Evolutionary conservation across 305 asterid genomes (phyloP).

Genomic region (Striga hermonthica): DNA sequence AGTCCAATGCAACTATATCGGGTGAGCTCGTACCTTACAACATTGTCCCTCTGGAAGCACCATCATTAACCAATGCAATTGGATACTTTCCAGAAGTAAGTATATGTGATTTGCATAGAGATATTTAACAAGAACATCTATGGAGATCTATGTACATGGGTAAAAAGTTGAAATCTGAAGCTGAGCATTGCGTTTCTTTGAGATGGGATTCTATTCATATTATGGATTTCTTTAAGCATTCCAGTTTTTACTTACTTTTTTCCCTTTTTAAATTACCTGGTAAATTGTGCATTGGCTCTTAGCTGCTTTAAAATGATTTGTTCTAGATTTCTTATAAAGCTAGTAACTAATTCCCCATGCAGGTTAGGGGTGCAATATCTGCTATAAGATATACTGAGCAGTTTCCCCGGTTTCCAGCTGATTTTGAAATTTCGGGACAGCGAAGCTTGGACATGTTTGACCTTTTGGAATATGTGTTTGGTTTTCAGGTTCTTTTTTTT

Average conservation of each 20-base stretch:
- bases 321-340: conserved; percentile 26
- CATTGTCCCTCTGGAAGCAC: conserved; percentile 89
- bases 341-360: conserved; percentile 33
- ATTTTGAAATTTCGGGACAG: conserved; percentile 63
- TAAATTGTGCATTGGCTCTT: conserved; percentile 22
- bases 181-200: conserved; percentile 14
- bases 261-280: not conserved
- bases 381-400: conserved; percentile 74
- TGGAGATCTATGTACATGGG: conserved; percentile 16
- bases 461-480: conserved; percentile 84
- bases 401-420: conserved; percentile 77
- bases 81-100: conserved; percentile 96
- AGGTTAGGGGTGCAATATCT: conserved; percentile 83
- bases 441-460: conserved; percentile 89
- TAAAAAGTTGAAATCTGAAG: conserved; percentile 9
- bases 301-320: conserved; percentile 21
- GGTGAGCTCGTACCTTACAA: conserved; percentile 74
- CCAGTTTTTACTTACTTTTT: conserved; percentile 6
- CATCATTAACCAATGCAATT: conserved; percentile 76
- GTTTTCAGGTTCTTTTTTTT: conserved; percentile 71
- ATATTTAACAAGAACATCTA: conserved; percentile 11
- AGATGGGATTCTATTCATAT: conserved; percentile 12
- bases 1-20: conserved; percentile 71
- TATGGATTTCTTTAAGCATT: not conserved
- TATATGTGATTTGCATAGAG: conserved; percentile 14